These are phyloP conservation scores for Litsea cubeba DNA, from an alignment of 164 flowering plant genomes.

Conservation along the genomic window DNA sequence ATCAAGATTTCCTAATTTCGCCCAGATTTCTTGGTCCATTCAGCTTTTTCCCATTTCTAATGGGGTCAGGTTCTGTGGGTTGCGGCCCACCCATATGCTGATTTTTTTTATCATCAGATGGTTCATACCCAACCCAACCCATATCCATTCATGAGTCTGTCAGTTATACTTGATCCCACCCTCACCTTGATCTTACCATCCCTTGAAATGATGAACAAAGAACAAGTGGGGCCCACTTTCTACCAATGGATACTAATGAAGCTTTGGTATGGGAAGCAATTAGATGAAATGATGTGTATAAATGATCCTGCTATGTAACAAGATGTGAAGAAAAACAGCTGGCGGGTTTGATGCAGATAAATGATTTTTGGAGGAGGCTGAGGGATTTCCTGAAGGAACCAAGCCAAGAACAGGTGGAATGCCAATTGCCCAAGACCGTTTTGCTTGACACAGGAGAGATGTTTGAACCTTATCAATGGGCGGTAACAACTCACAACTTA, in stretches of 20 bases:
- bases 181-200: neutral
- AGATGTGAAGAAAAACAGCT: neutral
- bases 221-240: neutral
- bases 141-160: too few species aligned
- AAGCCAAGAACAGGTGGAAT: slow-evolving; percentile 42
- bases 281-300: too few species aligned
- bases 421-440: slow-evolving; percentile 55
- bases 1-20: too few species aligned
- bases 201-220: neutral
- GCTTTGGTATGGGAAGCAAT: neutral
- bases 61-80: too few species aligned
- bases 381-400: slow-evolving; percentile 44
- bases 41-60: too few species aligned
- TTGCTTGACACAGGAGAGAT: slow-evolving; percentile 55
- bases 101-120: too few species aligned
- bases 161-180: too few species aligned
- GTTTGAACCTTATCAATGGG: slow-evolving; percentile 67
- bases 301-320: neutral
- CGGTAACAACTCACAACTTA: slow-evolving; percentile 32
- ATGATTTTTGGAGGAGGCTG: slow-evolving; percentile 34
- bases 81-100: too few species aligned
- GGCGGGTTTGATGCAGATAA: slow-evolving; percentile 29
- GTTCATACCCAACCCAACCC: too few species aligned
- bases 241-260: neutral
- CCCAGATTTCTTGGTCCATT: too few species aligned